These are phyloP conservation scores for Cronartium quercuum DNA, from an alignment of 1,284 basidiomycete species.

Conservation along the genomic window DNA sequence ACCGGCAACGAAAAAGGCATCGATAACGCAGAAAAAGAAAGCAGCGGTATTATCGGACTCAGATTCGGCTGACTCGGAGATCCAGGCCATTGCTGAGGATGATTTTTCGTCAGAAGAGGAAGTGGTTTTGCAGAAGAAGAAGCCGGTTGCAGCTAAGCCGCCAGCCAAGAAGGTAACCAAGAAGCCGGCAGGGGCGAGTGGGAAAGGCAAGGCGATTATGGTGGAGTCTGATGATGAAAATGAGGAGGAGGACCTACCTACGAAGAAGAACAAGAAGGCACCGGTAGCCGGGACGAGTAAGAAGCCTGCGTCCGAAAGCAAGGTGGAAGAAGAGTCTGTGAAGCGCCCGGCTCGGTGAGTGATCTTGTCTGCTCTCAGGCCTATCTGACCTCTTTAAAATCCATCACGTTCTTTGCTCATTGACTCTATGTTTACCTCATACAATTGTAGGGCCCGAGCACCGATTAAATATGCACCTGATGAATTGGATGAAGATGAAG, in stretches of 20 bases:
- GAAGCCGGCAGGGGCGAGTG: background rate
- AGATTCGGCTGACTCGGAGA: background rate
- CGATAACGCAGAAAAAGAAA: background rate
- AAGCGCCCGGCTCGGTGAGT: background rate
- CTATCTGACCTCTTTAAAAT: background rate
- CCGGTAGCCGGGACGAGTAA: background rate
- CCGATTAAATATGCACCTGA: background rate
- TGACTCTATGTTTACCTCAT: background rate
- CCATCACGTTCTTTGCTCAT: background rate
- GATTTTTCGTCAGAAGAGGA: background rate
- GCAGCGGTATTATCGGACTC: background rate
- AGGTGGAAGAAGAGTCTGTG: background rate
- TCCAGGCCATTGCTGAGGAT: background rate
- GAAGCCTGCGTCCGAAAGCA: background rate
- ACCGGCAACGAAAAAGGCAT: background rate
- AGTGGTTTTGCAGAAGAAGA: background rate
- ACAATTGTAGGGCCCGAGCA: background rate
- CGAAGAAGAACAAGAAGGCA: background rate
- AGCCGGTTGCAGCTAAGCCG: background rate
- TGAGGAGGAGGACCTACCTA: background rate
- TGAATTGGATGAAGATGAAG: background rate
- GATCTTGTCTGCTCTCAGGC: background rate
- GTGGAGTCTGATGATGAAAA: background rate
- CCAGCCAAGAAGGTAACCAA: slow-evolving; percentile 1
- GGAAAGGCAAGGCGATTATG: background rate